Base-by-base conservation (phyloP, 371 early-diverging fungal genomes). In the Circinella umbellata region DNA sequence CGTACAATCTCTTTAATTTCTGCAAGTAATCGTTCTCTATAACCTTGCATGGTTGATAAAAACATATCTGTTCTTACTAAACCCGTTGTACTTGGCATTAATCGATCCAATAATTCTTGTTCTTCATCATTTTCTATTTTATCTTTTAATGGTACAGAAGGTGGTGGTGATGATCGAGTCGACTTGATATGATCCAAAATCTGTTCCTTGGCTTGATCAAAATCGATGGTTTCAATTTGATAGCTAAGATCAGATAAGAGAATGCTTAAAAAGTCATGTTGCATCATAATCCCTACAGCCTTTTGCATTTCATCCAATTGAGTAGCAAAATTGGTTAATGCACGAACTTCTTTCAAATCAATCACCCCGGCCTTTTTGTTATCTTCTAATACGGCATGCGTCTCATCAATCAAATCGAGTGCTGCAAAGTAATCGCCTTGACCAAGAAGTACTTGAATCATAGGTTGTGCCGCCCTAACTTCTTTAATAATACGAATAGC, bases 341-440 rank as follows among this genome's bases (percentile, higher is more conserved):
- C 88, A 27, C 77, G 76, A 0, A 92, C 87, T 3, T 88, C 80
- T 13, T 86, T 81, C 42, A 92, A 75, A 69, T 91, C 90, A 47
- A 90, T 63, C 4, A 64, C 70, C 5, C 65, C 73, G 3, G 62
- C 49, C 11, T 70, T 51, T 6, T 64, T 67, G n/a, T 68, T 77
- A 10, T 86, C 90, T 15, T 85, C 73, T 46, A 95, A 69, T 0
- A 83, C 74, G 27, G 55, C 63, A 46, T 88, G 89, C 7, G 94
- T 89, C 34, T 93, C 93, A 35, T 91, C 92, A 42, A 98, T 90
- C 49, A 97, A 74, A 69, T 94, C 93, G 73, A 98, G 74, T 7
- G 97, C 97, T 3, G 88, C 94, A 69, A 94, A 91, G 69, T 92
- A 94, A 73, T 97, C 92, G 6, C 90, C 89, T 49, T 92, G 90